Evolutionary conservation across 176 grass and related monocot species (phyloP), one percentile per base, ranked within the genome.

Genomic region (Oryza punctata): DNA sequence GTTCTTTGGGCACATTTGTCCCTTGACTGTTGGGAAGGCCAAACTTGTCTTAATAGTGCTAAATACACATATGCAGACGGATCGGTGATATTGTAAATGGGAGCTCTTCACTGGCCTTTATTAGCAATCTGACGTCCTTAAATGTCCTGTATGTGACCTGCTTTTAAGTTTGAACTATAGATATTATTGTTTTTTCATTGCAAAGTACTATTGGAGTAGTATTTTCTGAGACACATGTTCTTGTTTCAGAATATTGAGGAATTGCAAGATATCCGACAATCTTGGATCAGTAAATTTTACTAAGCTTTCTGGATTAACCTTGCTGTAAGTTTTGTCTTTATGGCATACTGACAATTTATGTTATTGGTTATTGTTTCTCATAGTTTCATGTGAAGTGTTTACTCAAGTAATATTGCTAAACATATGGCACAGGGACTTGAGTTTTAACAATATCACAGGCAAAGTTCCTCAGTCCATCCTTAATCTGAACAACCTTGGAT

Each of bases 401-500:
- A 61, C 49, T 64, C 10, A 25, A 50, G 3, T 45, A 85, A 78
- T 7, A 63, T 33, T 85, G 2, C 9, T 80, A 63, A 29, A 57
- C 63, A 21, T 18, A 59, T 68, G 65, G 45, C 41, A 32, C 27
- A 94, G 93, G 89, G 96, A 98, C 83, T 87, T 94, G 85, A 98
- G 96, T 69, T 98, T 98, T 67, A 98, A 98, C 85, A 93, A 91
- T 83, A 84, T 98, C 44, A 94, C 91, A 30, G 96, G 93, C 9
- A 78, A 87, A 89, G 57, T 95, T 81, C 89, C 93, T 66, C 83
- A 83, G 57, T 91, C 96, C 14, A 86, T 95, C 79, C 86, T 98
- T n/a, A 98, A 29, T 73, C 78, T 98, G 65, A 72, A 63, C 35
- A 90, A 28, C 40, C 82, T 98, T 7, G 16, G 0, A 15, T 87